Evolutionary conservation across 1,284 basidiomycete species (phyloP).

Genomic region (Tranzscheliella williamsii): DNA sequence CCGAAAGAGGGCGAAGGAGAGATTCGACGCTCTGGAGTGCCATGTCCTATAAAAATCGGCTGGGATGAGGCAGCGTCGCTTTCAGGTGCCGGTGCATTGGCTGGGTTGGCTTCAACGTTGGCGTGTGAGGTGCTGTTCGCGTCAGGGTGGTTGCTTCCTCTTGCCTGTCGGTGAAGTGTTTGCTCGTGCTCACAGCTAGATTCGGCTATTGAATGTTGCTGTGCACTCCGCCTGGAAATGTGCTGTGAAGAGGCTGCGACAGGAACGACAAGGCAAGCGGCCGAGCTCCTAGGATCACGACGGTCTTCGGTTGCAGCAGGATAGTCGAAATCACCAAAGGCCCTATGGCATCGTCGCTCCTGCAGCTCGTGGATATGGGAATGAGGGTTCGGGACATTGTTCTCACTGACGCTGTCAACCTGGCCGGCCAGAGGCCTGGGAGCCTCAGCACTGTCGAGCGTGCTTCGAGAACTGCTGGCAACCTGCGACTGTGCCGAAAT

Average conservation of each 20-base stretch:
- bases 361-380: slow-evolving; percentile 23
- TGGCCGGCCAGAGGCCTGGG: no score
- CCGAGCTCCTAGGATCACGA: slow-evolving; percentile 29
- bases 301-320: slow-evolving; percentile 18
- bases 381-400: slow-evolving; percentile 1
- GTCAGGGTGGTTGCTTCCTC: no score
- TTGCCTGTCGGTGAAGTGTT: no score
- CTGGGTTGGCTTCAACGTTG: no score
- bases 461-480: slow-evolving; percentile 17
- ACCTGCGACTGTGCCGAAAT: slow-evolving; percentile 12
- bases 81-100: no score
- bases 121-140: no score
- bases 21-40: slow-evolving; percentile 14
- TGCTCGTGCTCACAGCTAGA: no score
- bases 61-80: slow-evolving; percentile 13
- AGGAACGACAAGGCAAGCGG: slow-evolving; percentile 20
- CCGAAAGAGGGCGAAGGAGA: slow-evolving; percentile 22
- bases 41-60: slow-evolving; percentile 5
- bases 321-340: slow-evolving; percentile 26
- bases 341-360: slow-evolving; percentile 27
- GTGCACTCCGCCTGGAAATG: no score
- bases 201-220: no score
- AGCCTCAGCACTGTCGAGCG: slow-evolving; percentile 13
- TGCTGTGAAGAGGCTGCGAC: slow-evolving; percentile 3
- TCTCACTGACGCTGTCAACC: no score